Base-by-base conservation (phyloP, 768 basidiomycete species). In the Trametes elegans region DNA sequence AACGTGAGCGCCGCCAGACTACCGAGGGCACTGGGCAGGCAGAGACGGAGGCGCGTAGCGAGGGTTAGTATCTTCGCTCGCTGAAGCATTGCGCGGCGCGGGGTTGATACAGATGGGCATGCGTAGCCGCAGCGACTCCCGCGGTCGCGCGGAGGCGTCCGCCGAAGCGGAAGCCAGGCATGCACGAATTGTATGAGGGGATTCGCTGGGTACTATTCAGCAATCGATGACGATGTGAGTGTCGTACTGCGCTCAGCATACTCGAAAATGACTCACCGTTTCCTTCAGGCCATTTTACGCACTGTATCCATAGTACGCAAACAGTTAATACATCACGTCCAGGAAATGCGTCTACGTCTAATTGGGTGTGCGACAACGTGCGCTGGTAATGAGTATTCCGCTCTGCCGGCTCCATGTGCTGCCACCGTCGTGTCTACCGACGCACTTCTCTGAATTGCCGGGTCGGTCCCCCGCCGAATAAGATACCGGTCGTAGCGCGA, bases 121-220 rank as follows among this genome's bases (percentile, higher is more conserved):
- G 13, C 32, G 27, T 48, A 53, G 52, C 28, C n/a, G 28, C 41
- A 13, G 40, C 28, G 27, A 24, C 38, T 14, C 41, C 47, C 7
- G 13, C 41, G 3, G 38, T 29, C 3, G 23, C n/a, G 24, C 51
- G 41, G 18, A 52, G 44, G n/a, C 64, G 63, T 53, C 41, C 65
- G n/a, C 61, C 52, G 24, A 60, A 60, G 28, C 52, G 23, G 28
- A 49, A 52, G 23, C 47, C 57, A 29, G 61, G 61, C 29, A 18
- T 72, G 8, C 46, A 54, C 1, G 66, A 61, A 19, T 16, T 79
- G 19, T 81, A 74, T 48, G 77, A 83, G 61, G 73, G 73, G 27
- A 39, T 81, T 19, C 71, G 69, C 57, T 84, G 81, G 82, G 57
- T 79, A 10, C 13, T 82, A 16, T 83, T 78, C 62, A 73, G 78